Evolutionary conservation across 371 early-diverging fungal species (phyloP).

Genomic region (Syncephalastrum racemosum): DNA sequence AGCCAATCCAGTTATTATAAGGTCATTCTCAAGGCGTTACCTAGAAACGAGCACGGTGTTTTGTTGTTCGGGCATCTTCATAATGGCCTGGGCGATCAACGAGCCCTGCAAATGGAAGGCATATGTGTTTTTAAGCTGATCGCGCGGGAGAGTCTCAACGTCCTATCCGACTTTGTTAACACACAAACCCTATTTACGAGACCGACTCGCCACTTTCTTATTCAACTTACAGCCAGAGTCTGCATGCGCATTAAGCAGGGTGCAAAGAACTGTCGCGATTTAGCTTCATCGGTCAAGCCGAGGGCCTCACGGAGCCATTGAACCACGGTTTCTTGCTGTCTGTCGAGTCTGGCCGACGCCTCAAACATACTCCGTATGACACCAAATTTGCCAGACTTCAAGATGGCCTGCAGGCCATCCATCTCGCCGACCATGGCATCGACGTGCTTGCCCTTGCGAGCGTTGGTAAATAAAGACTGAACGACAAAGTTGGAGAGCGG

Average conservation of each 20-base stretch:
- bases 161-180: too few relatives aligned
- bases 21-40: constrained; percentile 9
- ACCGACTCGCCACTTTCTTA: constrained; percentile 1
- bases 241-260: constrained; percentile 65
- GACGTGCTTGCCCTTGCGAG: constrained; percentile 59
- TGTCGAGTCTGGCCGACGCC: constrained; percentile 59
- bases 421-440: constrained; percentile 61
- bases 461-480: constrained; percentile 68
- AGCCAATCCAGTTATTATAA: constrained; percentile 9
- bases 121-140: constrained; percentile 8
- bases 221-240: constrained; percentile 39
- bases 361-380: constrained; percentile 67
- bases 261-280: constrained; percentile 53
- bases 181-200: background rate
- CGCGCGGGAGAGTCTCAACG: too few relatives aligned
- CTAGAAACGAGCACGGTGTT: constrained; percentile 60
- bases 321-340: constrained; percentile 60
- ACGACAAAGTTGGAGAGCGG: constrained; percentile 84
- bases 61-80: constrained; percentile 65
- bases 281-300: constrained; percentile 43
- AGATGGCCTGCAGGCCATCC: constrained; percentile 53
- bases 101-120: constrained; percentile 74
- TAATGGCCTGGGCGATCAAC: constrained; percentile 66
- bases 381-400: constrained; percentile 60
- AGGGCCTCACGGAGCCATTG: constrained; percentile 58